These are phyloP conservation scores for Hypoxylon sp. DNA, from an alignment of 2,329 filamentous ascomycete species.

Conservation along the genomic window DNA sequence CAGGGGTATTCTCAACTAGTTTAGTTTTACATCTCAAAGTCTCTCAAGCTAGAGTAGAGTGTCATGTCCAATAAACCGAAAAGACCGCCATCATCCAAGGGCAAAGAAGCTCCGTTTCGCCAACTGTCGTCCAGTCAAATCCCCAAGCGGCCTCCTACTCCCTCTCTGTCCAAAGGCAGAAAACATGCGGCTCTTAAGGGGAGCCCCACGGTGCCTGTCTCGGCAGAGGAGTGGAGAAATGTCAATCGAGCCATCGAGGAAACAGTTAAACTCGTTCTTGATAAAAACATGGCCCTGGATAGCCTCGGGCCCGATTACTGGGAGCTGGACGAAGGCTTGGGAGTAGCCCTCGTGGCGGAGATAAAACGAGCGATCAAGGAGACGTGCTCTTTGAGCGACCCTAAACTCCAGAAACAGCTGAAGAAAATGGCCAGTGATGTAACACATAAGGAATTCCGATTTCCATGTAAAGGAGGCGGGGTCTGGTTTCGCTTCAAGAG, in stretches of 20 bases:
- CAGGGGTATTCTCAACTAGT: background rate
- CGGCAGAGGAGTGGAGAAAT: slow-evolving; percentile 33
- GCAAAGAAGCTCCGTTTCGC: background rate
- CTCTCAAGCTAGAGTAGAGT: background rate
- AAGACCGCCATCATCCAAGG: background rate
- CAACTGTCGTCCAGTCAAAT: background rate
- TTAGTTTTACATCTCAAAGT: background rate
- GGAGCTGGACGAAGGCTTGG: slow-evolving; percentile 38
- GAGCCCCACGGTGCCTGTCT: slow-evolving; percentile 1
- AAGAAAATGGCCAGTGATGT: slow-evolving; percentile 34
- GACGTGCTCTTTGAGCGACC: slow-evolving; percentile 28
- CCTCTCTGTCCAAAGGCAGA: background rate
- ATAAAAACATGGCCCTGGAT: slow-evolving; percentile 18
- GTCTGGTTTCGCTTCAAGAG: slow-evolving; percentile 44
- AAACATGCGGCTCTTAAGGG: slow-evolving; percentile 30
- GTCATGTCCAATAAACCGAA: slow-evolving; percentile 5
- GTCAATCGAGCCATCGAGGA: slow-evolving; percentile 40
- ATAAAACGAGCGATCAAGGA: slow-evolving; percentile 35
- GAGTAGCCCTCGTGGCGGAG: slow-evolving; percentile 40
- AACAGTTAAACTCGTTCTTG: slow-evolving; percentile 36
- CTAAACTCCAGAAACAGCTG: slow-evolving; percentile 29
- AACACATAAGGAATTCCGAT: slow-evolving; percentile 30
- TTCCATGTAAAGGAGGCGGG: slow-evolving; percentile 32
- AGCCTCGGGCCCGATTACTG: slow-evolving; percentile 31
- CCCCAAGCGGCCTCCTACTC: background rate